These are phyloP conservation scores for Macrocybe gigantea DNA, from an alignment of 768 basidiomycete genomes.

Conservation along the genomic window DNA sequence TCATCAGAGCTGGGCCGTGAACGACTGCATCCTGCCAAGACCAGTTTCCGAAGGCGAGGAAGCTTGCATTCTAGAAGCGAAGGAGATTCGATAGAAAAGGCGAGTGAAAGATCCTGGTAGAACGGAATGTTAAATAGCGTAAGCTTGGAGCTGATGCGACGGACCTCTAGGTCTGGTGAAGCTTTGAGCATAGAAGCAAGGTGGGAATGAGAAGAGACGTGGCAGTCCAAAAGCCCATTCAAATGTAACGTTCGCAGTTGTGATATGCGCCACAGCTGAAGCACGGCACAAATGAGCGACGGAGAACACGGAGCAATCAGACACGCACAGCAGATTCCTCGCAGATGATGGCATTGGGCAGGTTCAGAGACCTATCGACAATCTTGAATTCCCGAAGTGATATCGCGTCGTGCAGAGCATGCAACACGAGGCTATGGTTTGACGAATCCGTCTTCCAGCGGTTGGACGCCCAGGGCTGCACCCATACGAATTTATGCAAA, in stretches of 20 bases:
- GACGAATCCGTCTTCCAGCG: not conserved
- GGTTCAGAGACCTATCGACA: not conserved
- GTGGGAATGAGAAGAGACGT: not conserved
- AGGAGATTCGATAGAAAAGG: not conserved
- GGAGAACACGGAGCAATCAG: not conserved
- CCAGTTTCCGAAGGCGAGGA: slow-evolving; percentile 13
- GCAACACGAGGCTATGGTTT: not conserved
- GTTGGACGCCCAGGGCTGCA: not conserved
- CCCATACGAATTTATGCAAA: slow-evolving; percentile 3
- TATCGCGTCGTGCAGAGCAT: not conserved
- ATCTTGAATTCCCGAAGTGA: not conserved
- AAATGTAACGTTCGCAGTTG: too few species aligned
- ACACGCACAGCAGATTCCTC: not conserved
- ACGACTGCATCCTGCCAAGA: slow-evolving; percentile 5
- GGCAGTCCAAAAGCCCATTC: not conserved
- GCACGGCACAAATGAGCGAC: not conserved
- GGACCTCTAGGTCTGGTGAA: not conserved
- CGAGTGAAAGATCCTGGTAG: slow-evolving; percentile 2
- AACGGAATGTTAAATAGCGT: not conserved
- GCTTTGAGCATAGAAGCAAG: not conserved
- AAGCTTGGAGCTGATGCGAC: not conserved
- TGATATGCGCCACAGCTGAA: not conserved
- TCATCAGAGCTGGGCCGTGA: slow-evolving; percentile 6
- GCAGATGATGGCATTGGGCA: not conserved
- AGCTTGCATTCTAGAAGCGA: slow-evolving; percentile 6